Evolutionary conservation across 768 basidiomycete genomes (phyloP), one percentile per base, ranked within the genome.

Genomic region (Lentinula lateritia): DNA sequence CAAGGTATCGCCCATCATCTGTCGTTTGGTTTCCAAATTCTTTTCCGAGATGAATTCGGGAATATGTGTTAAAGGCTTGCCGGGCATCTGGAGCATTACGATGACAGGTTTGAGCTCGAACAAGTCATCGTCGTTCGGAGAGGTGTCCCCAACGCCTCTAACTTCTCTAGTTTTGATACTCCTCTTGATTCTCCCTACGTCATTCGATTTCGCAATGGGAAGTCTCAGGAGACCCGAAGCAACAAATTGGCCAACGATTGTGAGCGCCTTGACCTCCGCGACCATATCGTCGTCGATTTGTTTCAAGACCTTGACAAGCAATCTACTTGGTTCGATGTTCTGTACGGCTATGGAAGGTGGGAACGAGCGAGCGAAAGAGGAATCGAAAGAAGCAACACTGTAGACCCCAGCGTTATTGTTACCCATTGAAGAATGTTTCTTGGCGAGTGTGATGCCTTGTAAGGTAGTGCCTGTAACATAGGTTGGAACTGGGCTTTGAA

Each of bases 351-450:
- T 43, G 41, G 55, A 56, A 56, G 55, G 12, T 7, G 55, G 55
- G 18, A 55, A 56, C 6, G 28, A 6, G 32, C 32, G 38, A 9
- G 55, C 41, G 41, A 56, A 56, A 3, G 55, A 45, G n/a, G 55
- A 28, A 32, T 56, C 55, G 41, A 56, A 56, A 9, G 55, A 56
- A 0, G 55, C 55, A 13, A 56, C 55, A 13, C 39, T 42, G 41
- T 56, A 56, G 55, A 56, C 55, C 20, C 55, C 55, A 15, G 55
- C 55, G 32, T 56, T 56, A 20, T 56, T 56, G 55, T 56, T 56
- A 16, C 55, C 55, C 55, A 56, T 56, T 3, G 55, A 41, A 28
- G 41, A 43, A 42, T 56, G 55, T 16, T 56, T 56, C 32, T 23
- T 23, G 23, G 55, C 55, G 12, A 56, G 55, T 28, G 41, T 56